Evolutionary conservation across 1,284 basidiomycete species (phyloP).

Genomic region (Puccinia polysora): DNA sequence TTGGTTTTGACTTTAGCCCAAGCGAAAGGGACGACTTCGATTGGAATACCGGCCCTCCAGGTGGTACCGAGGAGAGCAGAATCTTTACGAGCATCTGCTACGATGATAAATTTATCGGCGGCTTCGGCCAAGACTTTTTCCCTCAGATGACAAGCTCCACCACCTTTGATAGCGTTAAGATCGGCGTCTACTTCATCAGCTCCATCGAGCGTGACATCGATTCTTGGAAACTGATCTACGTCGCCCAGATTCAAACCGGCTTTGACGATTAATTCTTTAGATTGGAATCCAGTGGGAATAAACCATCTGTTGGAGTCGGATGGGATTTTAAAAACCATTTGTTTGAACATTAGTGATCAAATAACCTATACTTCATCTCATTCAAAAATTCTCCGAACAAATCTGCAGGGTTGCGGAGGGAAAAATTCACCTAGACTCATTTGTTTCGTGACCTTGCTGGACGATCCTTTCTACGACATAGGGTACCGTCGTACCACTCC

Average conservation of each 20-base stretch:
- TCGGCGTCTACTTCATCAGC: constrained; percentile 73
- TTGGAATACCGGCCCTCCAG: constrained; percentile 71
- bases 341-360: not conserved
- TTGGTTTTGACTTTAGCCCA: constrained; percentile 65
- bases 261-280: constrained; percentile 84
- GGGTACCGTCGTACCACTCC: constrained; percentile 82
- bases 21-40: constrained; percentile 94
- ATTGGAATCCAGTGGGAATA: constrained; percentile 93
- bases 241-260: constrained; percentile 79
- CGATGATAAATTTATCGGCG: constrained; percentile 86
- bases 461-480: constrained; percentile 95
- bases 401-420: too few species aligned
- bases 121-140: constrained; percentile 97
- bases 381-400: too few species aligned
- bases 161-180: constrained; percentile 95
- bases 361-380: too few species aligned
- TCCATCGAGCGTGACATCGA: constrained; percentile 95
- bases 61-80: constrained; percentile 45
- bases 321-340: not conserved
- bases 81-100: constrained; percentile 86
- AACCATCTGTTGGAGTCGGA: constrained; percentile 61
- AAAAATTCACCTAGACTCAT: constrained; percentile 58
- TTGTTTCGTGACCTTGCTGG: constrained; percentile 71
- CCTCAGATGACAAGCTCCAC: constrained; percentile 90
- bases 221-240: constrained; percentile 77